Conservation (phyloP, 1,139 yeast genomes). For the Eremothecium gossypii region DNA sequence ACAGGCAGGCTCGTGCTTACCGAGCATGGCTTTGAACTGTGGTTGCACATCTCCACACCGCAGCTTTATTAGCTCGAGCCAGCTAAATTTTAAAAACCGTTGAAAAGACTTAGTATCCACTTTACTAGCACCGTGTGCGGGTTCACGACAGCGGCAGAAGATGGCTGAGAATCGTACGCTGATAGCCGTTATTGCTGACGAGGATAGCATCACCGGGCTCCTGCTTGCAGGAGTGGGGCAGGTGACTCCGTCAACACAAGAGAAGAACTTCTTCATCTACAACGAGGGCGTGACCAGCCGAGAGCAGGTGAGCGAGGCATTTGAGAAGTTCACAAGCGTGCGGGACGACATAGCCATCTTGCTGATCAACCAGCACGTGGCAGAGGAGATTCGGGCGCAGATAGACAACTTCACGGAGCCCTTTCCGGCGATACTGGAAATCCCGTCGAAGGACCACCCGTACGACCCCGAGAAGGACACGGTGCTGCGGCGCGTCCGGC, state of each 20-base stretch:
- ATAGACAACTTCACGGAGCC: conserved; percentile 84
- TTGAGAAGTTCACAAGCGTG: conserved; percentile 60
- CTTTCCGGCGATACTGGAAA: conserved; percentile 92
- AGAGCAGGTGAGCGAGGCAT: conserved; percentile 67
- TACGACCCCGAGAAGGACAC: conserved; percentile 97
- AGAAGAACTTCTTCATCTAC: conserved; percentile 74
- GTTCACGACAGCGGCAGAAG: background rate
- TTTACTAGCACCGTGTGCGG: too few relatives aligned
- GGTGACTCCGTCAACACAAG: conserved; percentile 46
- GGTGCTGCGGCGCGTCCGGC: conserved; percentile 84
- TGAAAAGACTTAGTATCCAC: too few relatives aligned
- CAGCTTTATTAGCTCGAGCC: too few relatives aligned
- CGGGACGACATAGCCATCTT: conserved; percentile 90
- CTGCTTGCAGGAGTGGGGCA: conserved; percentile 95
- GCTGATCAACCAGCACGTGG: conserved; percentile 88
- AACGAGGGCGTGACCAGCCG: conserved; percentile 70
- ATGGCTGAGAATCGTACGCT: conserved; percentile 55
- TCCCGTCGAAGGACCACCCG: conserved; percentile 97
- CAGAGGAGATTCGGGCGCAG: conserved; percentile 75
- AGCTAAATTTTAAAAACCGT: too few relatives aligned
- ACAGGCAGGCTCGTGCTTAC: too few relatives aligned
- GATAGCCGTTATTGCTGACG: conserved; percentile 92
- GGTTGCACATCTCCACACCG: too few relatives aligned
- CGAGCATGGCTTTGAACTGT: too few relatives aligned
- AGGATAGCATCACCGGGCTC: conserved; percentile 94